Percentiles rank a stretch among this genome's conserved stretches.
These are phyloP conservation scores for Ascodesmis nigricans DNA, from an alignment of 495 filamentous ascomycete genomes.

Conservation along the genomic window DNA sequence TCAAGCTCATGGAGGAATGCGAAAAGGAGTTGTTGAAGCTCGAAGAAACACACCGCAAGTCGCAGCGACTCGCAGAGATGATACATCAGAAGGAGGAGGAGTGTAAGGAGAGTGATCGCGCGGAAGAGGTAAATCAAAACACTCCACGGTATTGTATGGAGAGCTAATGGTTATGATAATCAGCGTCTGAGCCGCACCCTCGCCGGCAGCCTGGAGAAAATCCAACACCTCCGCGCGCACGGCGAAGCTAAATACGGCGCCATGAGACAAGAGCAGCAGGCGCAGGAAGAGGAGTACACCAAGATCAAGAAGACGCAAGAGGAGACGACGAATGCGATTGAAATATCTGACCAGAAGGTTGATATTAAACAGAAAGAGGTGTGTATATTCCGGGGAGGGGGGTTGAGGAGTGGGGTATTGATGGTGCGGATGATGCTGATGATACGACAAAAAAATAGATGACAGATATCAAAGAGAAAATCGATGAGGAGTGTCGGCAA, in stretches of 20 bases:
- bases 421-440: slow-evolving; percentile 24
- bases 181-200: slow-evolving; percentile 53
- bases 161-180: background rate
- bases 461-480: slow-evolving; percentile 88
- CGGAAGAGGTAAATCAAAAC: slow-evolving; percentile 36
- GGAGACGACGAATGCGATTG: slow-evolving; percentile 86
- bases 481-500: slow-evolving; percentile 71
- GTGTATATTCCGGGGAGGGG: slow-evolving; percentile 15
- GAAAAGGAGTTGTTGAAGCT: slow-evolving; percentile 62
- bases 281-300: slow-evolving; percentile 61
- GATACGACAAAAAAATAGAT: slow-evolving; percentile 37
- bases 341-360: slow-evolving; percentile 48
- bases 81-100: slow-evolving; percentile 69
- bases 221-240: slow-evolving; percentile 52
- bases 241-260: slow-evolving; percentile 57
- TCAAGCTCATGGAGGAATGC: slow-evolving; percentile 75
- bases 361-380: slow-evolving; percentile 97
- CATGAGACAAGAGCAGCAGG: slow-evolving; percentile 75
- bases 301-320: slow-evolving; percentile 56
- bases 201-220: slow-evolving; percentile 60
- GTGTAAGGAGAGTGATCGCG: slow-evolving; percentile 74
- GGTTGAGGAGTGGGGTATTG: background rate
- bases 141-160: background rate
- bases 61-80: slow-evolving; percentile 59
- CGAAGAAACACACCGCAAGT: slow-evolving; percentile 65